Evolutionary conservation across 2,329 filamentous ascomycete species (phyloP).

Genomic region (Neurospora crassa): DNA sequence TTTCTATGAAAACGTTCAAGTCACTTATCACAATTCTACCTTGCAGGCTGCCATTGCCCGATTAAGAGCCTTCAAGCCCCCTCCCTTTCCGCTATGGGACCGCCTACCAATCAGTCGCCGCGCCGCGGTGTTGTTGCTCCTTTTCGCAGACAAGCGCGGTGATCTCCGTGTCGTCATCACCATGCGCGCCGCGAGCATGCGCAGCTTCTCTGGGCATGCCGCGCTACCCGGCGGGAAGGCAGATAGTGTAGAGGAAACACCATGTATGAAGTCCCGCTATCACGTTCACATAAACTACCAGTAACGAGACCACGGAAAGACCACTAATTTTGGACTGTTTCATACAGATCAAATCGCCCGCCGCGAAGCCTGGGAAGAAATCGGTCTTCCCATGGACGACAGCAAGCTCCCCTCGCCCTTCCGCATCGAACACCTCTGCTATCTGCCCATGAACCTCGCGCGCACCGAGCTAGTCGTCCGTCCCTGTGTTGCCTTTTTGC

Average conservation of each 20-base stretch:
- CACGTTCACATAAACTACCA: not conserved
- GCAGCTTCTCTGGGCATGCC: constrained; percentile 73
- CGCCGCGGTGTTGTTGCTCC: constrained; percentile 77
- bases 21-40: not conserved
- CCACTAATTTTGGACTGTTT: not conserved
- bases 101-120: constrained; percentile 53
- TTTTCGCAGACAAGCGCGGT: constrained; percentile 76
- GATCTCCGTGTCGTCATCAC: constrained; percentile 66
- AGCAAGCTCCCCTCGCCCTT: constrained; percentile 64
- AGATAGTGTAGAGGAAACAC: constrained; percentile 47
- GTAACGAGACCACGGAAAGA: not conserved
- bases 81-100: constrained; percentile 53
- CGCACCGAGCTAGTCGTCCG: constrained; percentile 65
- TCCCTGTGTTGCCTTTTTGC: constrained; percentile 70
- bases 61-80: constrained; percentile 50
- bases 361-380: constrained; percentile 86
- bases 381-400: constrained; percentile 71
- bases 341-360: constrained; percentile 68
- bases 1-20: not conserved
- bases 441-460: constrained; percentile 67
- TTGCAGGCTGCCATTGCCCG: constrained; percentile 49
- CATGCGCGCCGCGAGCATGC: constrained; percentile 53
- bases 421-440: constrained; percentile 76
- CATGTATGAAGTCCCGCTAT: constrained; percentile 35
- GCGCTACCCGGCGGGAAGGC: constrained; percentile 76